A percentile compares a stretch with the other conserved stretches of the same genome.
Evolutionary conservation across 306 rosid genomes (phyloP).

Genomic region (Cucumis melo): DNA sequence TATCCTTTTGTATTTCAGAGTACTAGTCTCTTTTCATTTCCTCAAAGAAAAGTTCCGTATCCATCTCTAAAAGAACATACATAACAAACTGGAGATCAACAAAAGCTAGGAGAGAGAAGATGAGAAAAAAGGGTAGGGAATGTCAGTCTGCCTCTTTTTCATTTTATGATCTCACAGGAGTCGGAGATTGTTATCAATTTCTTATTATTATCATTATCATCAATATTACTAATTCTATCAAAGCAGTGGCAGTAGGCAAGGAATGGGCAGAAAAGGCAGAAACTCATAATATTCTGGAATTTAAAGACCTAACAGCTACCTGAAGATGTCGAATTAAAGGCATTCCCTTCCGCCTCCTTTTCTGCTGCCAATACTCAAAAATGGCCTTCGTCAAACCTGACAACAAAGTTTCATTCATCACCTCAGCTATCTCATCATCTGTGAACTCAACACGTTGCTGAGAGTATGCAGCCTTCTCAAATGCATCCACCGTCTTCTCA

Average conservation of each 20-base stretch:
- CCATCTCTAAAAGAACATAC: too few species aligned
- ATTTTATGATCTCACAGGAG: neutral
- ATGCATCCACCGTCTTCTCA: slow-evolving; percentile 69
- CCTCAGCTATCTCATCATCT: slow-evolving; percentile 60
- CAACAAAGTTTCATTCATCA: slow-evolving; percentile 36
- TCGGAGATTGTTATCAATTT: neutral
- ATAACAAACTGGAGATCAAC: neutral
- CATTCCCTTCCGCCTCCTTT: slow-evolving; percentile 67
- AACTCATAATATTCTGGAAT: neutral
- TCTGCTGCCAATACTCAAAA: slow-evolving; percentile 64
- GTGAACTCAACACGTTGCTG: slow-evolving; percentile 49
- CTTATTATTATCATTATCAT: neutral
- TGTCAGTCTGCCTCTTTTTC: neutral
- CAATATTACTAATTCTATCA: neutral
- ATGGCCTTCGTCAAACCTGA: slow-evolving; percentile 31
- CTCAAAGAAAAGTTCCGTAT: too few species aligned
- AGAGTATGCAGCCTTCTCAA: slow-evolving; percentile 84
- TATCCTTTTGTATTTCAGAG: too few species aligned
- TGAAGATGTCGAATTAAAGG: slow-evolving; percentile 86
- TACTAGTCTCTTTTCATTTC: too few species aligned
- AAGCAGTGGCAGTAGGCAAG: neutral
- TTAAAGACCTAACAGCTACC: slow-evolving; percentile 29
- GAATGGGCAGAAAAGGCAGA: neutral
- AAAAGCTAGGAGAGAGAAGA: neutral
- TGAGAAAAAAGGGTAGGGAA: neutral